Conservation (phyloP, 2,329 filamentous ascomycete genomes). For the Talaromyces sp. region DNA sequence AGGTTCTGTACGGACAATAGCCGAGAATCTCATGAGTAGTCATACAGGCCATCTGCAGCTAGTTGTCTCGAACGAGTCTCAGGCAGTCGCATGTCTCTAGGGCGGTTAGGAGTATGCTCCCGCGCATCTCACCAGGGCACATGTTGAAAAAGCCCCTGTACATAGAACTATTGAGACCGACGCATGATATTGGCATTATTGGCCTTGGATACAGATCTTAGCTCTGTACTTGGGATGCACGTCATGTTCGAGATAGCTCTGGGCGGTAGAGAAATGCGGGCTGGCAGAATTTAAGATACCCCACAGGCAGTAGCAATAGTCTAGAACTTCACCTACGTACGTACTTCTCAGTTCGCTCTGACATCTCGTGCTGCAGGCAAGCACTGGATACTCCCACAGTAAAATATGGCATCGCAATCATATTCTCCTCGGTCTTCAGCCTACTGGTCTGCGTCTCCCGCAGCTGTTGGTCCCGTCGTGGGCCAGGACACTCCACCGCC, state of each 20-base stretch:
- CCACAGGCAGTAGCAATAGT: background rate
- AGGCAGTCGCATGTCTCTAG: background rate
- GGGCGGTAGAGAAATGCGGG: background rate
- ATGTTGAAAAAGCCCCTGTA: background rate
- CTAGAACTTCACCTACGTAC: background rate
- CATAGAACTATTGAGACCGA: background rate
- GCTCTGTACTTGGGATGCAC: background rate
- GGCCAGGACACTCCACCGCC: slow-evolving; percentile 58
- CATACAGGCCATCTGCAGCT: background rate
- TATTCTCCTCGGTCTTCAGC: slow-evolving; percentile 21
- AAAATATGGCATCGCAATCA: slow-evolving; percentile 10
- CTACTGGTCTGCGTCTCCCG: slow-evolving; percentile 13
- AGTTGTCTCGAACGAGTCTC: background rate
- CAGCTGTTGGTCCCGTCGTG: slow-evolving; percentile 23
- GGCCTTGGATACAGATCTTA: background rate
- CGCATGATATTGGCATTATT: background rate
- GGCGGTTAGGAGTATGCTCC: background rate
- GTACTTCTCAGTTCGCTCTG: background rate
- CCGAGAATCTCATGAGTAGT: background rate
- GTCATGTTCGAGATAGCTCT: background rate
- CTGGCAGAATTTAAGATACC: background rate
- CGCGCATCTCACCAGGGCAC: background rate
- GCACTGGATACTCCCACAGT: background rate
- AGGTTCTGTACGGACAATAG: background rate
- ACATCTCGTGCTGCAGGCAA: background rate